Base-by-base conservation (phyloP, 352 stramenopile genomes). In the Blastocystis sp. region DNA sequence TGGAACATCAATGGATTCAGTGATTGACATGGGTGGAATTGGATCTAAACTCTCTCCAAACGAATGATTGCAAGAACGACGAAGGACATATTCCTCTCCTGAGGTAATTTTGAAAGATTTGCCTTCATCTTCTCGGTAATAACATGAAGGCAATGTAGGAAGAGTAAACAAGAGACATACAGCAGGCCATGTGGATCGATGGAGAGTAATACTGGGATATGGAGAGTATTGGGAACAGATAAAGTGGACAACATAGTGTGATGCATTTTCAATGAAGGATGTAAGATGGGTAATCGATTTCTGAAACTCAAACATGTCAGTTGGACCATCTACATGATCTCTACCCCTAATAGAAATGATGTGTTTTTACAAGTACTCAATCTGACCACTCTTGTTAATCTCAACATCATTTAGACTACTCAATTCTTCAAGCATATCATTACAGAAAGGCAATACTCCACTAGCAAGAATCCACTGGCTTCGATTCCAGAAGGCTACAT, bases 151-250 rank as follows among this genome's bases (percentile, higher is more conserved):
- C 9, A 43, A 14, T 3, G 35, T 69, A 7, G 88, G 86, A 29
- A 89, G 32, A 24, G 57, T 86, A 21, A 61, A 89, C 3, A 89
- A 43, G 24, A 88, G 54, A 85, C 88, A 85, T 35, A 89, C 66
- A 39, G 86, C 88, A 29, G 88, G 43, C 88, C 88, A 89, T 11
- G 85, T 75, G 32, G 85, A n/a, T 49, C 88, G 35, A 27, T 58
- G 49, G 19, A 89, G 78, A 56, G 74, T 65, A n/a, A 87, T 35
- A 42, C 77, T 67, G 16, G 88, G 88, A 58, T 89, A 89, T 2
- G 88, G 88, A 21, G 63, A 32, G 39, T 49, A 52, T 32, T 78
- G 32, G 37, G 56, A 66, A 46, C 61, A 87, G 24, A 89, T 57
- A 39, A 42, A 88, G 32, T 88, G 69, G 21, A 89, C 35, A 0